Conservation (phyloP, 208 protist species). For the Trichomonas gallinae region DNA sequence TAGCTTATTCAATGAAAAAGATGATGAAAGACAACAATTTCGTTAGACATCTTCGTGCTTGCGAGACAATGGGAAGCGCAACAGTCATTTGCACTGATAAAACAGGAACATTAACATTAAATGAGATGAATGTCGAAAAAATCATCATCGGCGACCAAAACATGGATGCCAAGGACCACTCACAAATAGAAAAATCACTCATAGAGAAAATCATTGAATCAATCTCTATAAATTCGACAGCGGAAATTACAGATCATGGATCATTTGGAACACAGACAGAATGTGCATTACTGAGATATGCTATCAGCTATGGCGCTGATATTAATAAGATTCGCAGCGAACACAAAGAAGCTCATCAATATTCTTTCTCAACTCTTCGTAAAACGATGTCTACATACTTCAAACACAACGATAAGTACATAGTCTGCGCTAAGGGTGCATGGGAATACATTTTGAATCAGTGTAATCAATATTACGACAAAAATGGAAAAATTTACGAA, state of each 20-base stretch:
- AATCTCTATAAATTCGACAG: background rate
- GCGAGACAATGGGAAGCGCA: conserved; percentile 65
- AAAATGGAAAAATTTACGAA: background rate
- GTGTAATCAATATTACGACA: conserved; percentile 47
- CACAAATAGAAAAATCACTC: background rate
- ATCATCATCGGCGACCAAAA: conserved; percentile 22
- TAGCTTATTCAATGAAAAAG: conserved; percentile 22
- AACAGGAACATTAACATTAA: conserved; percentile 58
- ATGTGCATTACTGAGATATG: background rate
- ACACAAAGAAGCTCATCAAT: background rate
- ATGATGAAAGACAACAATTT: conserved; percentile 24
- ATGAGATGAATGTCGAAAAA: conserved; percentile 28
- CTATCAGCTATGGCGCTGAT: background rate
- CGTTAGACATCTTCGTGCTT: background rate
- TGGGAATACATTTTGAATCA: conserved; percentile 29
- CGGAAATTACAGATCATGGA: background rate
- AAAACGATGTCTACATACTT: background rate
- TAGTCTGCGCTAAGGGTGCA: background rate
- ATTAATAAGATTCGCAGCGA: background rate
- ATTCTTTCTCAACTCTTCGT: background rate
- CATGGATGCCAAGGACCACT: background rate
- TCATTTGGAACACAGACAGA: background rate
- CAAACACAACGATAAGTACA: background rate
- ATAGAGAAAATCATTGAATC: background rate
- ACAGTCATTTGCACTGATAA: conserved; percentile 96